Percentiles rank a stretch among this genome's conserved stretches.
Conservation (phyloP, 2,329 filamentous ascomycete genomes). For the Intubia oerlemansii region DNA sequence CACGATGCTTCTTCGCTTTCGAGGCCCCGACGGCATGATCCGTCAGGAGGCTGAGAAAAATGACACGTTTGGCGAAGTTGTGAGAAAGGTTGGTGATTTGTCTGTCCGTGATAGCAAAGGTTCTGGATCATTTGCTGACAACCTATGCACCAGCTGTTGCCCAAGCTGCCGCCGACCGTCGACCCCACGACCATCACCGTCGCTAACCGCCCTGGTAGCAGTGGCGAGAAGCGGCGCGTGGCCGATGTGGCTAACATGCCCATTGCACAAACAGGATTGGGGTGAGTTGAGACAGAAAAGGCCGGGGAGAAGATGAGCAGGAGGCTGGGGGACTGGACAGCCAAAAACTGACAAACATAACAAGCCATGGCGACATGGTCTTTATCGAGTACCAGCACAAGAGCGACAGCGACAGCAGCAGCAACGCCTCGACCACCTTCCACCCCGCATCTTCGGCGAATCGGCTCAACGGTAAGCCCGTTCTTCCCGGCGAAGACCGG, state of each 20-base stretch:
- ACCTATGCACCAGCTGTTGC: constrained; percentile 25
- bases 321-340: too few relatives aligned
- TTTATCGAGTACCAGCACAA: constrained; percentile 62
- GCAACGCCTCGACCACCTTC: constrained; percentile 9
- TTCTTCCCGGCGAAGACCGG: constrained; percentile 45
- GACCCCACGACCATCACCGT: constrained; percentile 37
- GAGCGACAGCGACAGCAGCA: constrained; percentile 20
- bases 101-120: too few relatives aligned
- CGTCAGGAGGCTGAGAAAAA: constrained; percentile 57
- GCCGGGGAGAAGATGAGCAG: too few relatives aligned
- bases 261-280: constrained; percentile 36
- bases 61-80: constrained; percentile 48
- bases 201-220: constrained; percentile 35
- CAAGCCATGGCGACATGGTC: constrained; percentile 80
- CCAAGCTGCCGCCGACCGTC: constrained; percentile 38
- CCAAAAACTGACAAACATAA: too few relatives aligned
- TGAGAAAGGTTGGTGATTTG: constrained; percentile 21
- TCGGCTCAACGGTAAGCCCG: constrained; percentile 57
- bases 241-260: constrained; percentile 33
- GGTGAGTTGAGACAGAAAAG: too few relatives aligned
- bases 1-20: constrained; percentile 68
- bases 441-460: constrained; percentile 40
- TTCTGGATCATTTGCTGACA: background rate
- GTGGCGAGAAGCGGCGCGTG: constrained; percentile 34
- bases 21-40: constrained; percentile 83